phyloP scores from a whole-genome alignment of 805 yeast genomes.

The Candida vartiovaarae region DNA sequence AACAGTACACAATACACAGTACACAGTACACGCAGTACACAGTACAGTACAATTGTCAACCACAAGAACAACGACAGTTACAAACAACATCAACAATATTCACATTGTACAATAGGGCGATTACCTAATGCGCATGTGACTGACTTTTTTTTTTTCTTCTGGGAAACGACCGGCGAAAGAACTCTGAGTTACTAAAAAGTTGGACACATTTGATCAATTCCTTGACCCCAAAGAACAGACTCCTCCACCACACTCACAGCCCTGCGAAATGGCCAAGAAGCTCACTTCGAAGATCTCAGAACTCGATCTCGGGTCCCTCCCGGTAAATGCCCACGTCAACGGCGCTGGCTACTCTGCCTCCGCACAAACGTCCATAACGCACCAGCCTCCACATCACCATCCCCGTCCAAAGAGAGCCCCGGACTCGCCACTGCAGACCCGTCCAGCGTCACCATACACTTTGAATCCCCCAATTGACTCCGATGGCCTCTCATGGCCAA shows the following conservation, averaged over 20 bases:
- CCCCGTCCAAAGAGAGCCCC: conserved; percentile 9
- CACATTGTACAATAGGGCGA: no score
- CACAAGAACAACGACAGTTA: no score
- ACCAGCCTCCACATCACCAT: background rate
- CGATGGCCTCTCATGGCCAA: conserved; percentile 94
- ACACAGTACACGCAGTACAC: no score
- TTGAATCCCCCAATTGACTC: conserved; percentile 79
- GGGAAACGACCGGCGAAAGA: no score
- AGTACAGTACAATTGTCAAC: no score
- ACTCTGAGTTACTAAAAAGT: no score
- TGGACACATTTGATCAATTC: background rate
- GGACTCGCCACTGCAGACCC: conserved; percentile 59
- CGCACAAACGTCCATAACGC: conserved; percentile 13
- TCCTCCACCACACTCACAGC: no score
- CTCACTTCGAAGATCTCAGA: conserved; percentile 13
- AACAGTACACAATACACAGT: no score
- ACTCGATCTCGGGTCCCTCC: conserved; percentile 6
- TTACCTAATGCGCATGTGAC: no score
- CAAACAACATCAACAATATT: no score
- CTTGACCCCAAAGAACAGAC: background rate
- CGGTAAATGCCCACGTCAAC: conserved; percentile 11
- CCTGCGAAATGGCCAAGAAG: conserved; percentile 8
- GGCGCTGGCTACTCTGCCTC: conserved; percentile 17
- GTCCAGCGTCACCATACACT: conserved; percentile 80
- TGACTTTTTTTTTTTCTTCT: no score